Evolutionary conservation across 768 basidiomycete genomes (phyloP), one percentile per base, ranked within the genome.

Genomic region (Rhizopogon rudus): DNA sequence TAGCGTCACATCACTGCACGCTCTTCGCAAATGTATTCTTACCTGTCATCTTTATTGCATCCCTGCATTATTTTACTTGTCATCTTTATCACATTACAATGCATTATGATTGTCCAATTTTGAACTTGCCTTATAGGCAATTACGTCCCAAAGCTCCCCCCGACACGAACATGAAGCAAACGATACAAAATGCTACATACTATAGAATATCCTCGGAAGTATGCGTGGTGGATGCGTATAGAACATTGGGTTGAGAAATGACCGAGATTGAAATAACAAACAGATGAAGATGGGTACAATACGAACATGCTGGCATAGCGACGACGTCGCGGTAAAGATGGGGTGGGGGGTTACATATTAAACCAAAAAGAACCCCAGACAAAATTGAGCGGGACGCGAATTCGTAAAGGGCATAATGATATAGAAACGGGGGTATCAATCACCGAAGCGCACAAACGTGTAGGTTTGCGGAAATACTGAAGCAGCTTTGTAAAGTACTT

Each of bases 121-220:
- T 13, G 35, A 13, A 37, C 13, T 25, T 5, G 48, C 48, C 48
- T 49, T 49, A 49, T 37, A 22, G 48, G 48, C 48, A 49, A 16
- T 20, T 49, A 10, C 9, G 48, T 37, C 14, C 48, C 48, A 37
- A 48, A 48, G 46, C 13, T 6, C 9, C 33, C 13, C 29, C n/a
- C 14, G 44, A 33, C 17, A 8, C 13, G 13, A 33, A 8, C 35
- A 35, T 48, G 35, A 49, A 35, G 48, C 20, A 49, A 49, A 49
- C 48, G 35, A 49, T 49, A 49, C 48, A 49, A 49, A 20, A 49
- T 37, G 48, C 20, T 37, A 49, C 46, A 48, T 48, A 35, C 20
- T 49, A 49, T 20, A 49, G 35, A 49, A 10, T 35, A 49, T 49
- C 16, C 48, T 16, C 39, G 48, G 12, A 49, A 37, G 46, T 49